A percentile compares a stretch with the other conserved stretches of the same genome.
phyloP scores from a whole-genome alignment of 345 rosid species.

The Cardamine chenopodiifolia region DNA sequence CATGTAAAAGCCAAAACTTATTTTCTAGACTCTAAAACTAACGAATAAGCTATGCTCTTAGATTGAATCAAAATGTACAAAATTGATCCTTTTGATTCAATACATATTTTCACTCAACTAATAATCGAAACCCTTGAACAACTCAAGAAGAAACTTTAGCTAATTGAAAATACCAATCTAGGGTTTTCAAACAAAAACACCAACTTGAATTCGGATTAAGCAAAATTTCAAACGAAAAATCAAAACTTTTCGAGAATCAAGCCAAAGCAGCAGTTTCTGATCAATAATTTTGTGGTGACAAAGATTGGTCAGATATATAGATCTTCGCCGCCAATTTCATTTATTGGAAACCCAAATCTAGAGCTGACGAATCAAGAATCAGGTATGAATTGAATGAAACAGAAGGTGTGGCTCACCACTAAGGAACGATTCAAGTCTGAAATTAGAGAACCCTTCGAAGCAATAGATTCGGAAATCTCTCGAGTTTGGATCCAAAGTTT shows the following conservation, averaged over 20 bases:
- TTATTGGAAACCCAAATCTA: slow-evolving; percentile 22
- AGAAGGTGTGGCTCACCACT: slow-evolving; percentile 25
- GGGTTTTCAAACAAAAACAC: background rate
- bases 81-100: background rate
- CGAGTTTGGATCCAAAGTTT: slow-evolving; percentile 16
- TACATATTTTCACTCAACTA: background rate
- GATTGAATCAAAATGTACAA: background rate
- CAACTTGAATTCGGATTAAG: background rate
- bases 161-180: slow-evolving; percentile 10
- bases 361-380: slow-evolving; percentile 1
- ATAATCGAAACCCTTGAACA: background rate
- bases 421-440: slow-evolving; percentile 13
- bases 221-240: background rate
- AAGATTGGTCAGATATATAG: background rate
- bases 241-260: slow-evolving; percentile 1
- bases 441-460: background rate
- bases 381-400: background rate
- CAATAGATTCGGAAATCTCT: slow-evolving; percentile 4
- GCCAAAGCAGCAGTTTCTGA: background rate
- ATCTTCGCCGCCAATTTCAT: background rate
- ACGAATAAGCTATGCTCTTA: no score
- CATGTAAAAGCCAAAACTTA: background rate
- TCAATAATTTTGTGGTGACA: background rate
- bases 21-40: background rate
- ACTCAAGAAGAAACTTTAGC: background rate